Conservation (phyloP, 106 monocot species). For the Vanilla planifolia region DNA sequence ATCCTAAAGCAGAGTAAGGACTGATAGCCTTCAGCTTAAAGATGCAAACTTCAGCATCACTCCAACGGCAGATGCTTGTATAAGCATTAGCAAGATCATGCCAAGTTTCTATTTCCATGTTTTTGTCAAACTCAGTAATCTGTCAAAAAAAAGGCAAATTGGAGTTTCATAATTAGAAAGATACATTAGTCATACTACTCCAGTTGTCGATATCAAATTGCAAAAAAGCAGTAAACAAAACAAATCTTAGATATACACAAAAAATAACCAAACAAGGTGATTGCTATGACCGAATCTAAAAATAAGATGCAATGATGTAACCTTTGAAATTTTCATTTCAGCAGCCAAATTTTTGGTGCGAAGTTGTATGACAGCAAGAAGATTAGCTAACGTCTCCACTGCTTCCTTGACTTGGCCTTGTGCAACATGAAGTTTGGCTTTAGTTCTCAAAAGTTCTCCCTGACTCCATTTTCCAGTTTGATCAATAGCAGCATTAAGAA, state of each 20-base stretch:
- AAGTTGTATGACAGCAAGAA: slow-evolving; percentile 70
- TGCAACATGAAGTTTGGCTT: slow-evolving; percentile 79
- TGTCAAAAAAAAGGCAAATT: background rate
- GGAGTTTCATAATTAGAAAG: background rate
- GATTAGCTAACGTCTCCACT: slow-evolving; percentile 58
- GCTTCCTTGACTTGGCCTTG: slow-evolving; percentile 55
- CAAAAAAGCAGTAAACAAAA: slow-evolving; percentile 1
- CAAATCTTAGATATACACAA: too few relatives aligned
- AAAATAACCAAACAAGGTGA: too few relatives aligned
- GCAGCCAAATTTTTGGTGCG: slow-evolving; percentile 38
- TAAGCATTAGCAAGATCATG: slow-evolving; percentile 77
- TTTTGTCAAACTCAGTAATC: slow-evolving; percentile 28
- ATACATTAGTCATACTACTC: background rate
- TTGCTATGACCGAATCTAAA: too few relatives aligned
- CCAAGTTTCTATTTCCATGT: slow-evolving; percentile 69
- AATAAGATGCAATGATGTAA: too few relatives aligned
- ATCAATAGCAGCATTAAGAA: slow-evolving; percentile 70
- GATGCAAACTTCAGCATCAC: slow-evolving; percentile 76
- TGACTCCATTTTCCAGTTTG: slow-evolving; percentile 76
- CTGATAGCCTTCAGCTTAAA: slow-evolving; percentile 48
- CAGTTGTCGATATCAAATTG: background rate
- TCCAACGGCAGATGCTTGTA: slow-evolving; percentile 53
- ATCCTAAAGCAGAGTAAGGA: slow-evolving; percentile 53
- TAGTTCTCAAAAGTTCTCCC: slow-evolving; percentile 50
- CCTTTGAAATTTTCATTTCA: slow-evolving; percentile 47